phyloP scores from a whole-genome alignment of 805 yeast genomes.

The Isabelozyma heimii region DNA sequence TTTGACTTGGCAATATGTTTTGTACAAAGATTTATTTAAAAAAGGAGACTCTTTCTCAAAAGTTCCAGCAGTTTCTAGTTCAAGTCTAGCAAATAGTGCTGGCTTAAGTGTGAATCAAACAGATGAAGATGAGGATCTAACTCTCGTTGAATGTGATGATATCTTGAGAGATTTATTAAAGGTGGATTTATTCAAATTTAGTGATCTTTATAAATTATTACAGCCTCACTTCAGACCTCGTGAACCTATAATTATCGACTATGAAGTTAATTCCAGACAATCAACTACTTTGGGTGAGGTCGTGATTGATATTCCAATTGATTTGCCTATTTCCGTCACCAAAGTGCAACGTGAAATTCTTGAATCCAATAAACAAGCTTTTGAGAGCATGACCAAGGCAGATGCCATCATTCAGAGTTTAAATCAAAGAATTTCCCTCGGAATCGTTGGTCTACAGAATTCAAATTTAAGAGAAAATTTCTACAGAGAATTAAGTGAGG shows the following conservation, averaged over 20 bases:
- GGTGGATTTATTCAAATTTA: constrained; percentile 57
- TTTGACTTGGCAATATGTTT: constrained; percentile 74
- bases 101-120: constrained; percentile 10
- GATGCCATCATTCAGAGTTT: constrained; percentile 42
- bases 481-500: constrained; percentile 66
- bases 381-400: constrained; percentile 43
- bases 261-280: constrained; percentile 71
- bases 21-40: constrained; percentile 56
- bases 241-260: constrained; percentile 75
- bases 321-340: constrained; percentile 35
- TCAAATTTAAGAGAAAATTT: constrained; percentile 71
- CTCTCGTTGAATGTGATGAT: constrained; percentile 41
- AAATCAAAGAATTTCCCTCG: constrained; percentile 44
- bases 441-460: constrained; percentile 51
- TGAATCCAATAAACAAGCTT: constrained; percentile 35
- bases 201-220: constrained; percentile 68
- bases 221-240: constrained; percentile 73
- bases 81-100: constrained; percentile 12
- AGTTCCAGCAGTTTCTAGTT: constrained; percentile 39
- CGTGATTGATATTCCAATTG: constrained; percentile 65
- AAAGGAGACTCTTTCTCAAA: constrained; percentile 25
- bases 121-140: constrained; percentile 30
- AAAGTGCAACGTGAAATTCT: constrained; percentile 36
- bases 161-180: constrained; percentile 45
- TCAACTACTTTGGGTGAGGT: constrained; percentile 79